Percentiles rank a stretch among this genome's conserved stretches.
Evolutionary conservation across 148 eudicot genomes (phyloP).

Genomic region (Vaccinium darrowii): DNA sequence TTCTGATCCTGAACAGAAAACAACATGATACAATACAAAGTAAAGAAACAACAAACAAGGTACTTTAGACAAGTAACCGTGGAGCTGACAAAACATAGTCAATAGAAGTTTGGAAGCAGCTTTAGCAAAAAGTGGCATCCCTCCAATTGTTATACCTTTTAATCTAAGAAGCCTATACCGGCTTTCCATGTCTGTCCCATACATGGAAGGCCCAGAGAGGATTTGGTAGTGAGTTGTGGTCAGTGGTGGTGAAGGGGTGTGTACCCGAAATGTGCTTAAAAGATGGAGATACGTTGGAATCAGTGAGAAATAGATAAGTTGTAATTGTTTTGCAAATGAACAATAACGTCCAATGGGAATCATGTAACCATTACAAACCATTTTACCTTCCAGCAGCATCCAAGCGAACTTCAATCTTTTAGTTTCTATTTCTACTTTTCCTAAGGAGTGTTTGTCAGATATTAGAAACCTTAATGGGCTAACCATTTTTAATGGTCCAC

Average conservation of each 20-base stretch:
- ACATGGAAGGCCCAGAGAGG: neutral
- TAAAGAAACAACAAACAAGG: neutral
- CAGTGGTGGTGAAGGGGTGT: neutral
- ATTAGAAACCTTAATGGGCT: neutral
- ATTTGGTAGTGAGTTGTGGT: neutral
- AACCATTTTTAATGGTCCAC: neutral
- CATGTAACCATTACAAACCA: neutral
- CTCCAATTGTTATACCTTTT: neutral
- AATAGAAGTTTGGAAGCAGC: neutral
- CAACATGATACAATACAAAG: neutral
- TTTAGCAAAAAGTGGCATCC: neutral
- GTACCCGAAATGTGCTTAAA: neutral
- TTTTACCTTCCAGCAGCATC: neutral
- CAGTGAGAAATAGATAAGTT: neutral
- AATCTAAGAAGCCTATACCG: neutral
- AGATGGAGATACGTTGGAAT: neutral
- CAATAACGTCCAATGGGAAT: neutral
- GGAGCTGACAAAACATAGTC: neutral
- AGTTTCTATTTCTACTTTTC: neutral
- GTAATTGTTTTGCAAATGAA: neutral
- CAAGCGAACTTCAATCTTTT: neutral
- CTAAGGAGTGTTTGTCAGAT: neutral
- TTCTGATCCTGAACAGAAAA: conserved; percentile 62
- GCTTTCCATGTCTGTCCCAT: neutral
- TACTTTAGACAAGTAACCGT: neutral